Evolutionary conservation across 345 rosid genomes (phyloP).

Genomic region (Salix viminalis): DNA sequence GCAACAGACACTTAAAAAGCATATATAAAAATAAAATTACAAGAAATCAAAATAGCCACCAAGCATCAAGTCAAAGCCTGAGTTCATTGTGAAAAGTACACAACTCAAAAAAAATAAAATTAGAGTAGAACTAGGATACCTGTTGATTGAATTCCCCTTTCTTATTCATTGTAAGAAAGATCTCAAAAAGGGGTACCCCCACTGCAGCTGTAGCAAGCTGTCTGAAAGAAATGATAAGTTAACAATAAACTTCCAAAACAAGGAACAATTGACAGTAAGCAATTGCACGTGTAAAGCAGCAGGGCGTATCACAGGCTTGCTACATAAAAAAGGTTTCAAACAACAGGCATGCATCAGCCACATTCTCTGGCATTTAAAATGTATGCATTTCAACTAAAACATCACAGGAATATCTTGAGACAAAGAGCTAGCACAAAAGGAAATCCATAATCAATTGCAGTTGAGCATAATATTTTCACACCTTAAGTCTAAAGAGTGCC

Average conservation of each 20-base stretch:
- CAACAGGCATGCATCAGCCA: neutral
- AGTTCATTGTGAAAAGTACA: constrained; percentile 1
- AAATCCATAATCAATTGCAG: neutral
- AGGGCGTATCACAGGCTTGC: too few relatives aligned
- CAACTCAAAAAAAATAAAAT: neutral
- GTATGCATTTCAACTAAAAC: neutral
- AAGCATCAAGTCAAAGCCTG: too few relatives aligned
- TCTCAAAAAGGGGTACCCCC: constrained; percentile 81
- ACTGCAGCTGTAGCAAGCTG: constrained; percentile 67
- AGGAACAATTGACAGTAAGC: too few relatives aligned
- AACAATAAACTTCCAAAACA: neutral
- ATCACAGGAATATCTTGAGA: too few relatives aligned
- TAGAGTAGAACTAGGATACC: constrained; percentile 38
- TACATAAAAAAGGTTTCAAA: neutral
- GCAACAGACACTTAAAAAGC: neutral
- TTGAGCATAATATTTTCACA: neutral
- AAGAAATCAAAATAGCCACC: too few relatives aligned
- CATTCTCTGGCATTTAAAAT: neutral
- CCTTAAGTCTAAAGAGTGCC: neutral
- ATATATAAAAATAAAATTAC: neutral
- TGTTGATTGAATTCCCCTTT: constrained; percentile 77
- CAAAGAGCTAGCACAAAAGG: neutral
- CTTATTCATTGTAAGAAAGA: constrained; percentile 59
- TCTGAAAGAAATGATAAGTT: constrained; percentile 39
- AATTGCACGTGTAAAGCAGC: too few relatives aligned